Evolutionary conservation across 2,329 filamentous ascomycete species (phyloP), one percentile per base, ranked within the genome.

Genomic region (Karstenula rhodostoma): DNA sequence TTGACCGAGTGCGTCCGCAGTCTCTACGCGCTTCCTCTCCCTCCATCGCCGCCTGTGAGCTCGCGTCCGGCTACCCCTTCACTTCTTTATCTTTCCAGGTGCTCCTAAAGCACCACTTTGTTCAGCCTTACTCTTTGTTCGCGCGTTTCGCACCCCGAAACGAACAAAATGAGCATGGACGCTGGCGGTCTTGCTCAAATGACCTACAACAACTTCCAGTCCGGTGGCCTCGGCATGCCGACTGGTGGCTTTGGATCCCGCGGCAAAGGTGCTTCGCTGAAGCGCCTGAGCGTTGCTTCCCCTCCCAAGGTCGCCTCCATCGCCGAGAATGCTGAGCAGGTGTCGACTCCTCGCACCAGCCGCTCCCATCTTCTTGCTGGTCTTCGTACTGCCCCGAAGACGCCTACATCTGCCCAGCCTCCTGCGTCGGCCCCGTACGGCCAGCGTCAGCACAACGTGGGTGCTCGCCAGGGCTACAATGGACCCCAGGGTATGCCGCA

Each of bases 181-280:
- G 90, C 94, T 88, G 94, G 94, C 87, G 93, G 93, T 95, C 92
- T 97, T 85, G 90, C 93, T 95, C 93, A 96, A 87, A 98, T 98
- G 94, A 92, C 93, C 84, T 94, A 93, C 85, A 92, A 89, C 85
- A 87, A 89, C 76, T 76, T 76, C 67, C 74, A 90, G 79, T 84
- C 87, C 72, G 77, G 73, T 79, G 89, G 88, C 71, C 85, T 97
- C 71, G 88, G 89, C 74, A 88, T 92, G 82, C 90, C 93, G 56
- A 84, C 87, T 64, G 88, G 90, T 67, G 92, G 93, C 73, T 91
- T 97, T 75, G 93, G 92, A 65, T 94, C 94, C 72, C 90, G 95
- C 70, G 87, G 88, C 67, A 92, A 96, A 74, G 91, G 92, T 67
- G 88, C 92, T 74, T 90, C 92, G 77, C 90, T 97, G 81, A 97